These are phyloP conservation scores for Senna tora DNA, from an alignment of 306 rosid genomes.

Conservation along the genomic window DNA sequence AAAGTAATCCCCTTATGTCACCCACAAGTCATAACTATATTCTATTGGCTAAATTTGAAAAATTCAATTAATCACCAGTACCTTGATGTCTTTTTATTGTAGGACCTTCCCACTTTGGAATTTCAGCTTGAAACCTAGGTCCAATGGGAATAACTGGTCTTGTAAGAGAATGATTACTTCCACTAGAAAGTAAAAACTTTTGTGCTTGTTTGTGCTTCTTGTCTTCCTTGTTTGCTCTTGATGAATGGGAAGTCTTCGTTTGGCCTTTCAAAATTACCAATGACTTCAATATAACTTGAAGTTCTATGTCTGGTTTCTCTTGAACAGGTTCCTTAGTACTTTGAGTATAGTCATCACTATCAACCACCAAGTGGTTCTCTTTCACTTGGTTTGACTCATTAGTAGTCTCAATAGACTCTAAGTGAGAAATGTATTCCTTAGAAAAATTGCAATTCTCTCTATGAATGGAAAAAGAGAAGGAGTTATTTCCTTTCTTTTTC, in stretches of 20 bases:
- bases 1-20: too few relatives aligned
- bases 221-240: slow-evolving; percentile 18
- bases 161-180: not conserved
- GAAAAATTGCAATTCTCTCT: slow-evolving; percentile 13
- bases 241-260: not conserved
- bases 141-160: slow-evolving; percentile 49
- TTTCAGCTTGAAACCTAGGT: slow-evolving; percentile 52
- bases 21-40: too few relatives aligned
- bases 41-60: too few relatives aligned
- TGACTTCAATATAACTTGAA: slow-evolving; percentile 8
- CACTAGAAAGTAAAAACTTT: slow-evolving; percentile 3
- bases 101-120: slow-evolving; percentile 43
- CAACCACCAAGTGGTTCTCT: not conserved
- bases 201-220: not conserved
- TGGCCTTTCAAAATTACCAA: slow-evolving; percentile 4
- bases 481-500: not conserved
- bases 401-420: not conserved
- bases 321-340: not conserved
- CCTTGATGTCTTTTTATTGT: too few relatives aligned
- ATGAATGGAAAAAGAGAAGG: slow-evolving; percentile 22
- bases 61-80: too few relatives aligned
- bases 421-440: not conserved
- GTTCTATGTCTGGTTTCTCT: slow-evolving; percentile 10
- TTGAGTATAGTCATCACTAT: not conserved
- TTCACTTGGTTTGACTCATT: slow-evolving; percentile 26